phyloP scores from a whole-genome alignment of 2,329 filamentous ascomycete genomes.

The Botrytis galanthina region DNA sequence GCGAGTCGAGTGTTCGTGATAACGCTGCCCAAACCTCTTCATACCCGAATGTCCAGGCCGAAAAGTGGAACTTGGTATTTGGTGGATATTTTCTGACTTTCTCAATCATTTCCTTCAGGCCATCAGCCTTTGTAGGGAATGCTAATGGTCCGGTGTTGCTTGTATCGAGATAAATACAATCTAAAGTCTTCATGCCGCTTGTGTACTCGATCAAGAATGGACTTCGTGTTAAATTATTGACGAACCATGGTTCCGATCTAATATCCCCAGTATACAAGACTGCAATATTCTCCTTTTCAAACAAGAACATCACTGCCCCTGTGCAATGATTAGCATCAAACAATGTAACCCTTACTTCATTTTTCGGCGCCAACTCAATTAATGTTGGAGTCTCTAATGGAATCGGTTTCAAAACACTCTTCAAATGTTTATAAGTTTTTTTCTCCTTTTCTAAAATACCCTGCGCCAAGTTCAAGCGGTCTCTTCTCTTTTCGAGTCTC shows the following conservation, averaged over 20 bases:
- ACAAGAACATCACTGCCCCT: constrained; percentile 88
- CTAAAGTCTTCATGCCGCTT: constrained; percentile 61
- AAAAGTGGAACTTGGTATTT: constrained; percentile 78
- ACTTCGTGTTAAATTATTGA: constrained; percentile 68
- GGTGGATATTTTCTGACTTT: constrained; percentile 67
- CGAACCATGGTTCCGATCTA: constrained; percentile 82
- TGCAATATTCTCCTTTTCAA: constrained; percentile 70
- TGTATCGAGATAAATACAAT: constrained; percentile 87
- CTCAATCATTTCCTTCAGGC: constrained; percentile 68
- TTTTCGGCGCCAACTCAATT: constrained; percentile 69
- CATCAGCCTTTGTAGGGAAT: constrained; percentile 68
- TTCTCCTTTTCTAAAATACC: constrained; percentile 73
- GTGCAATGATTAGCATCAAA: constrained; percentile 91
- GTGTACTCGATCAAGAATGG: constrained; percentile 75
- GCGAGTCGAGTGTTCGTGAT: constrained; percentile 64
- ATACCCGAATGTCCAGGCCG: constrained; percentile 90
- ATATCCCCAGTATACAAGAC: constrained; percentile 89
- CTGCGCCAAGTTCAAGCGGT: constrained; percentile 76
- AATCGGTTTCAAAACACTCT: constrained; percentile 73
- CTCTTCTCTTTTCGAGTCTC: constrained; percentile 72
- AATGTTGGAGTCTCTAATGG: constrained; percentile 76
- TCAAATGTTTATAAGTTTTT: constrained; percentile 74
- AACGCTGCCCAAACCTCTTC: constrained; percentile 89
- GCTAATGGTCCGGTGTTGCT: constrained; percentile 57
- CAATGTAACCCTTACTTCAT: constrained; percentile 74